Conservation (phyloP, 73 alveolate species). For the Paramecium pentaurelia region DNA sequence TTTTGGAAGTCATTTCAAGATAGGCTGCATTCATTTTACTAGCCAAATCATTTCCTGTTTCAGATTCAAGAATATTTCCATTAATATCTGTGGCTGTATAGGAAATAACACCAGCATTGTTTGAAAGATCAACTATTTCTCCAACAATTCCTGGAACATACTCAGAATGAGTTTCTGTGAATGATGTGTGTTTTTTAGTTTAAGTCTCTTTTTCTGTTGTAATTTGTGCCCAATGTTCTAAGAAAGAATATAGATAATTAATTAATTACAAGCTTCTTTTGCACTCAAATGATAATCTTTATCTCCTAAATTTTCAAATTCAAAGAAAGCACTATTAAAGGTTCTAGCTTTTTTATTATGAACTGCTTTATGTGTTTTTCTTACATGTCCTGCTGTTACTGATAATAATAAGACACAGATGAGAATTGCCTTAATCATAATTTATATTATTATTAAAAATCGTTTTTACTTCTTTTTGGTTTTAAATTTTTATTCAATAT, state of each 20-base stretch:
- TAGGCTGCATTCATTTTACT: not conserved
- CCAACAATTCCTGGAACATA: not conserved
- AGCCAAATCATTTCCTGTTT: not conserved
- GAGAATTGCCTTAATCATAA: not conserved
- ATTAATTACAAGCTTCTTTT: not conserved
- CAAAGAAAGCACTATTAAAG: slow-evolving; percentile 17
- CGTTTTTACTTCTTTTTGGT: not conserved
- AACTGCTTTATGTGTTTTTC: slow-evolving; percentile 1
- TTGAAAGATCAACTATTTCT: not conserved
- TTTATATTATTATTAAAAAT: not conserved
- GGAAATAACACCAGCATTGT: slow-evolving; percentile 2
- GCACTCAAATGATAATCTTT: not conserved
- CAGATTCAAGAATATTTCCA: not conserved
- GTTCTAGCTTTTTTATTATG: not conserved
- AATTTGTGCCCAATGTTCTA: slow-evolving; percentile 21
- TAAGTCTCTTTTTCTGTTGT: not conserved
- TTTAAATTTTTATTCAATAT: not conserved
- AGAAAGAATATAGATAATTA: not conserved
- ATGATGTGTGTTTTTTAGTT: not conserved
- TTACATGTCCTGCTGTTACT: not conserved
- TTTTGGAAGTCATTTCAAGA: not conserved
- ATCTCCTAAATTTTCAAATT: not conserved
- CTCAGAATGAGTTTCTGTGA: not conserved
- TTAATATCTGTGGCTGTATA: not conserved
- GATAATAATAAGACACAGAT: not conserved